Conservation (phyloP, 495 filamentous ascomycete species). For the Podospora conica region DNA sequence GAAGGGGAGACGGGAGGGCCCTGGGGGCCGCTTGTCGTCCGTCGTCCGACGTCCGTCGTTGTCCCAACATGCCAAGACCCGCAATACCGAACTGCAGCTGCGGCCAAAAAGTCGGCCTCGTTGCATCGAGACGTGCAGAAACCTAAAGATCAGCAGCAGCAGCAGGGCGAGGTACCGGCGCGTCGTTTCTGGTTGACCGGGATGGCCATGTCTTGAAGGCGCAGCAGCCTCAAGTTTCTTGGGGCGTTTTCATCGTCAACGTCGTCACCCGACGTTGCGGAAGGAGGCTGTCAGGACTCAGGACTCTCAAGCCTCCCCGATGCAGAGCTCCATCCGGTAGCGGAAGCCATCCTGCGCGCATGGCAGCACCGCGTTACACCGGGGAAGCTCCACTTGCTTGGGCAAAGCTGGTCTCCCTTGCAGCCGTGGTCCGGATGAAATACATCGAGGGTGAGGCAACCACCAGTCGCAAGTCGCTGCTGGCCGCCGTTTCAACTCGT, state of each 20-base stretch:
- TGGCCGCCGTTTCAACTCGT: neutral
- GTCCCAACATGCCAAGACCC: neutral
- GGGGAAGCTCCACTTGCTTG: neutral
- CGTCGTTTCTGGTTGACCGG: neutral
- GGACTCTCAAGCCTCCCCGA: neutral
- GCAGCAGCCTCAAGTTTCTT: neutral
- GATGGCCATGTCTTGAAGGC: neutral
- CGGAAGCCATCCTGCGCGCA: neutral
- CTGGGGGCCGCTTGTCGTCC: neutral
- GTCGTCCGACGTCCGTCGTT: neutral
- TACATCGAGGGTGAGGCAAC: neutral
- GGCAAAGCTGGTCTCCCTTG: neutral
- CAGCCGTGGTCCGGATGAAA: neutral
- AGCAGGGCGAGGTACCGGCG: neutral
- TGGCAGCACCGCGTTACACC: neutral
- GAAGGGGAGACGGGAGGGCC: neutral
- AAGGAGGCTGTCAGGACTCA: neutral
- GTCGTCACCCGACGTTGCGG: neutral
- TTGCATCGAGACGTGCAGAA: neutral
- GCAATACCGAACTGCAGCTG: neutral
- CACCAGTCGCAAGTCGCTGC: neutral
- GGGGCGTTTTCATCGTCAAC: neutral
- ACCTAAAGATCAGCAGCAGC: neutral
- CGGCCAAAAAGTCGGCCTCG: neutral
- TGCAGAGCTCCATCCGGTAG: neutral